These are phyloP conservation scores for Falciphora oryzae DNA, from an alignment of 2,329 filamentous ascomycete genomes.

Conservation along the genomic window DNA sequence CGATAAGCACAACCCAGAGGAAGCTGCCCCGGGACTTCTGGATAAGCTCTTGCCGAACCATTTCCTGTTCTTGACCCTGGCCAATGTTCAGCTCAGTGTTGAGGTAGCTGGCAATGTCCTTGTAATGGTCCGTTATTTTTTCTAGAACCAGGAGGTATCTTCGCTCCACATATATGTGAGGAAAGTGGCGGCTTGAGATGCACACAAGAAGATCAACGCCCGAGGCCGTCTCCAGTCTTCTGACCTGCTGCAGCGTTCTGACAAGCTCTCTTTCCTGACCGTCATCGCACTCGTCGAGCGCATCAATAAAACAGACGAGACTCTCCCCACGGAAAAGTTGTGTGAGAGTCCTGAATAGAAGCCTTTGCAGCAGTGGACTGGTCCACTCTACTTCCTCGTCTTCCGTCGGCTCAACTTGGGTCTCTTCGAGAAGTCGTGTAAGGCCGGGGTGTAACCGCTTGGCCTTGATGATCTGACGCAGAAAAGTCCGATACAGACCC, in stretches of 20 bases:
- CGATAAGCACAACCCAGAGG: conserved; percentile 37
- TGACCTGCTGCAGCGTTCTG: conserved; percentile 33
- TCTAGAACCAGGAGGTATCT: conserved; percentile 28
- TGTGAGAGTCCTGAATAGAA: conserved; percentile 14
- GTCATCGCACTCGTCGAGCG: conserved; percentile 43
- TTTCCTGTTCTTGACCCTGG: conserved; percentile 11
- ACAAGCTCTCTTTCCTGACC: conserved; percentile 36
- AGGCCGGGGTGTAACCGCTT: conserved; percentile 23
- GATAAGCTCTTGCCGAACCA: conserved; percentile 22
- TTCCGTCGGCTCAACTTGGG: not conserved
- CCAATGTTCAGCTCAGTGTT: conserved; percentile 21
- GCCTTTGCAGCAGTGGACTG: conserved; percentile 6
- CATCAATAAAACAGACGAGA: conserved; percentile 30
- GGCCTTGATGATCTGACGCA: conserved; percentile 36
- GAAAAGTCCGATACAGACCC: conserved; percentile 43
- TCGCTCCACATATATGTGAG: conserved; percentile 28
- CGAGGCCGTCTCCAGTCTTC: conserved; percentile 18
- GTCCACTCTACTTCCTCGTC: conserved; percentile 9
- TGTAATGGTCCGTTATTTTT: conserved; percentile 25
- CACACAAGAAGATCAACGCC: conserved; percentile 26
- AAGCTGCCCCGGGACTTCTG: conserved; percentile 36
- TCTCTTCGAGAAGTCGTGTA: conserved; percentile 13
- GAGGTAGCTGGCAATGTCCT: conserved; percentile 30
- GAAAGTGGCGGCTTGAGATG: conserved; percentile 43
- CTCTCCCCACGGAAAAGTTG: conserved; percentile 4